Base-by-base conservation (phyloP, 2,329 filamentous ascomycete genomes). In the Ceratocystis colombiana region DNA sequence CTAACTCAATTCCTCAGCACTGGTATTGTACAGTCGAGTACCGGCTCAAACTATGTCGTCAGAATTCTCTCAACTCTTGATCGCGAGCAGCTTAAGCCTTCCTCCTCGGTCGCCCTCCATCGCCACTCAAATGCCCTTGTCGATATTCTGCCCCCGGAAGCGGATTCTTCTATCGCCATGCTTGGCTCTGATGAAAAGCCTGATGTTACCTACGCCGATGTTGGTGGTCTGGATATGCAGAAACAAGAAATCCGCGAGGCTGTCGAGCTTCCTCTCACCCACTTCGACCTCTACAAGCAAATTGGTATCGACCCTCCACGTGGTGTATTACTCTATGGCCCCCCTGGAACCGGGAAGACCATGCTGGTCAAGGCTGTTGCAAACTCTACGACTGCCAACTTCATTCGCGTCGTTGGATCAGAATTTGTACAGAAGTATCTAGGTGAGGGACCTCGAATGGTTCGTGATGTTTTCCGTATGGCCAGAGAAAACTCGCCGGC, bases 381-480 rank as follows among this genome's bases (percentile, higher is more conserved):
- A 73, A 97, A 99, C 78, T 96, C 90, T 73, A 99, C 94, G 53
- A 97, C 94, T 7, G 94, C 94, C 70, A 96, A 89, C 76, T 99
- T 99, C 78, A 97, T 99, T 76, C 90, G 94, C 71, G 94, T 99
- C 12, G 94, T 97, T 62, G 94, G 94, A 63, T 97, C 93, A 68
- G 94, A 99, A 75, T 97, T 99, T 73, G 94, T 99, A 64, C 94
- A 99, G 75, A 99, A 99, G 79, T 99, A 99, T 73, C 83, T 99
- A 1, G 94, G 94, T 75, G 94, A 99, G 76, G 94, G 94, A 64
- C 94, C 94, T 64, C 90, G 94, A 71, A 99, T 99, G 94, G 94
- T 99, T 65, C 90, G 94, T 73, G 94, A 99, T 75, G 94, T 99
- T 50, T 99, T 99, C 84, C 85, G 94, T 69, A 99, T 99, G 94